Percentiles rank a stretch among this genome's conserved stretches.
phyloP scores from a whole-genome alignment of 2,329 filamentous ascomycete genomes.

The Chaetomium strumarium region DNA sequence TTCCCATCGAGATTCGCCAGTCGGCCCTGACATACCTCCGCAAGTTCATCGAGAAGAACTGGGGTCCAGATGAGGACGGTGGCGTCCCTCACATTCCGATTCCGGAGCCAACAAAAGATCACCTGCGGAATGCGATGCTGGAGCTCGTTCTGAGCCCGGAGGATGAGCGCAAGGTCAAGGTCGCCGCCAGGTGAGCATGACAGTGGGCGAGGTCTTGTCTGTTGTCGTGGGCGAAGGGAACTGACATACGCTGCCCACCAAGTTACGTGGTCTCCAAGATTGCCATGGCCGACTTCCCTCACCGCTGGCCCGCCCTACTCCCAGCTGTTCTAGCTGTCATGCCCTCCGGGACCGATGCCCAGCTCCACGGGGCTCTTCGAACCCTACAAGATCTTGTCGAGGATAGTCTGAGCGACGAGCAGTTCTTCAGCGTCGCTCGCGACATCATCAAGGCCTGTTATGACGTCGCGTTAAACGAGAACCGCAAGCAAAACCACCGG shows the following conservation, averaged over 20 bases:
- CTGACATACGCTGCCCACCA: conserved; percentile 7
- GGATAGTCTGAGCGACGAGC: conserved; percentile 85
- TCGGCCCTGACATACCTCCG: conserved; percentile 74
- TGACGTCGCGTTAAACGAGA: conserved; percentile 70
- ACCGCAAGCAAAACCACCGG: conserved; percentile 67
- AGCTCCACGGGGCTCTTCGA: conserved; percentile 83
- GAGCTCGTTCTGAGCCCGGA: conserved; percentile 69
- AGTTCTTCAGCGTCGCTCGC: conserved; percentile 85
- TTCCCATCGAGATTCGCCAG: conserved; percentile 73
- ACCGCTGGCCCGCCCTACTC: conserved; percentile 87
- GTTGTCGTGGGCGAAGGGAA: conserved; percentile 1
- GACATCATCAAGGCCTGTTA: conserved; percentile 82
- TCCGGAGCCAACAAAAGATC: conserved; percentile 64
- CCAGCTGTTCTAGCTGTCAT: conserved; percentile 74
- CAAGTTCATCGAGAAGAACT: conserved; percentile 76
- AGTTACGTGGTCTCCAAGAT: conserved; percentile 85
- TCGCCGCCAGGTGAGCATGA: conserved; percentile 67
- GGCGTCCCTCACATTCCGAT: conserved; percentile 62
- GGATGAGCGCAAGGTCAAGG: conserved; percentile 79
- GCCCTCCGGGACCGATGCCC: conserved; percentile 65
- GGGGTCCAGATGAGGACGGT: conserved; percentile 71
- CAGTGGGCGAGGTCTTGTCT: neutral
- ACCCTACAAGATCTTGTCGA: conserved; percentile 88
- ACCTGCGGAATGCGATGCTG: conserved; percentile 68
- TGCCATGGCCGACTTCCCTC: conserved; percentile 85